phyloP scores from a whole-genome alignment of 768 basidiomycete species.

The Naganishia randhawae region DNA sequence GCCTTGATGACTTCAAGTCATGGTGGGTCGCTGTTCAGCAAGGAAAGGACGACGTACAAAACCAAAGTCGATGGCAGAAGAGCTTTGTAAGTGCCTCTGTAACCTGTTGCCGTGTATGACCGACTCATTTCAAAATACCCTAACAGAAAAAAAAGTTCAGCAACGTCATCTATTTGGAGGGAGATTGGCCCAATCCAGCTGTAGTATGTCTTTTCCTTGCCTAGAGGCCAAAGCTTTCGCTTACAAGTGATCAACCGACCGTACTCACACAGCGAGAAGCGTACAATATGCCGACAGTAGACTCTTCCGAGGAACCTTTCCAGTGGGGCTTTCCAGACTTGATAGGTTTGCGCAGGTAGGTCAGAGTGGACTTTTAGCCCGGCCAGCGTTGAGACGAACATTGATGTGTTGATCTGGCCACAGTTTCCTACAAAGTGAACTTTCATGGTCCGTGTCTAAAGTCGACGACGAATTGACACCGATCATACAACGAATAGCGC shows the following conservation, averaged over 20 bases:
- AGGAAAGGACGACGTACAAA: slow-evolving; percentile 79
- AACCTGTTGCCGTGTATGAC: background rate
- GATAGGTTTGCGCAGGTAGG: slow-evolving; percentile 78
- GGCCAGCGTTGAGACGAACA: slow-evolving; percentile 26
- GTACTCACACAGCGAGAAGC: slow-evolving; percentile 66
- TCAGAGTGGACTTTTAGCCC: slow-evolving; percentile 11
- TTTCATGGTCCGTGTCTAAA: slow-evolving; percentile 75
- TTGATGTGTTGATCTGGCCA: slow-evolving; percentile 8
- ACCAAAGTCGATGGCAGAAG: slow-evolving; percentile 69
- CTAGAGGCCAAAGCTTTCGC: too few relatives aligned
- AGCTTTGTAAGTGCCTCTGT: slow-evolving; percentile 66
- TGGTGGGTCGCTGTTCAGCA: slow-evolving; percentile 95
- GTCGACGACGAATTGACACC: slow-evolving; percentile 87
- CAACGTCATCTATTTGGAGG: slow-evolving; percentile 70
- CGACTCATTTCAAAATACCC: background rate
- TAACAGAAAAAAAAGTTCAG: slow-evolving; percentile 76
- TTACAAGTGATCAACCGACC: background rate
- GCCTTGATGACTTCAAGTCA: slow-evolving; percentile 77
- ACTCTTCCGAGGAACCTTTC: slow-evolving; percentile 86
- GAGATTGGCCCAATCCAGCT: slow-evolving; percentile 86
- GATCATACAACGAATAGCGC: slow-evolving; percentile 82
- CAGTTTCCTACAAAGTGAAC: slow-evolving; percentile 71
- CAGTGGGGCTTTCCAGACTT: slow-evolving; percentile 97
- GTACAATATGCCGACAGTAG: slow-evolving; percentile 86
- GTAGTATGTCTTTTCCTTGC: slow-evolving; percentile 64